Percentiles rank a stretch among this genome's conserved stretches.
These are phyloP conservation scores for Globisporangium irregulare DNA, from an alignment of 352 stramenopile species.

Conservation along the genomic window DNA sequence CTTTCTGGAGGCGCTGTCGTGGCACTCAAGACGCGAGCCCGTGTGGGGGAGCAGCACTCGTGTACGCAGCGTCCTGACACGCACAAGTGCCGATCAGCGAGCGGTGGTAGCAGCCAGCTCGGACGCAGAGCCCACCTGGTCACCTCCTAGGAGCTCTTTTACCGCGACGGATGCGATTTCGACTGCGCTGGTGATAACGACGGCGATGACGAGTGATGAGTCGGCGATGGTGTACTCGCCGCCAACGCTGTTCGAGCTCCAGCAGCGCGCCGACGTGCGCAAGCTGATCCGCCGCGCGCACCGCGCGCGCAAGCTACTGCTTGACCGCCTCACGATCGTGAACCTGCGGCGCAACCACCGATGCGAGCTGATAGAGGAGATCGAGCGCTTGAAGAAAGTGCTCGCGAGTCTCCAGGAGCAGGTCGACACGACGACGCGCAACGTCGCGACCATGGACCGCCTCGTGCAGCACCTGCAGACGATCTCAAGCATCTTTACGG, in stretches of 20 bases:
- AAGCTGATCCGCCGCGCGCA: slow-evolving; percentile 19
- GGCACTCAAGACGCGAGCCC: not conserved
- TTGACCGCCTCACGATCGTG: slow-evolving; percentile 20
- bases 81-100: not conserved
- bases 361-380: slow-evolving; percentile 34
- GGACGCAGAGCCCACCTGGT: not conserved
- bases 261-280: slow-evolving; percentile 4
- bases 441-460: slow-evolving; percentile 31
- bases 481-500: slow-evolving; percentile 25
- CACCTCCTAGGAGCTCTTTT: not conserved
- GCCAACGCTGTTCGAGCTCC: not conserved
- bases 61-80: not conserved
- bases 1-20: not conserved
- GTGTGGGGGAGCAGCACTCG: not conserved
- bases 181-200: too few species aligned
- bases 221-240: not conserved
- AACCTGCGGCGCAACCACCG: slow-evolving; percentile 24
- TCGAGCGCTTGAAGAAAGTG: slow-evolving; percentile 29
- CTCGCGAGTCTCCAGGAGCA: slow-evolving; percentile 29
- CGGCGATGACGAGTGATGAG: not conserved
- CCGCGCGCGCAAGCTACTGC: slow-evolving; percentile 24
- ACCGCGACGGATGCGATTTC: not conserved
- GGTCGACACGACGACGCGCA: slow-evolving; percentile 35
- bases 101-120: not conserved
- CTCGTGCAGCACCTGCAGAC: slow-evolving; percentile 28